Evolutionary conservation across 495 filamentous ascomycete genomes (phyloP), one percentile per base, ranked within the genome.

Genomic region (Xylaria palmicola): DNA sequence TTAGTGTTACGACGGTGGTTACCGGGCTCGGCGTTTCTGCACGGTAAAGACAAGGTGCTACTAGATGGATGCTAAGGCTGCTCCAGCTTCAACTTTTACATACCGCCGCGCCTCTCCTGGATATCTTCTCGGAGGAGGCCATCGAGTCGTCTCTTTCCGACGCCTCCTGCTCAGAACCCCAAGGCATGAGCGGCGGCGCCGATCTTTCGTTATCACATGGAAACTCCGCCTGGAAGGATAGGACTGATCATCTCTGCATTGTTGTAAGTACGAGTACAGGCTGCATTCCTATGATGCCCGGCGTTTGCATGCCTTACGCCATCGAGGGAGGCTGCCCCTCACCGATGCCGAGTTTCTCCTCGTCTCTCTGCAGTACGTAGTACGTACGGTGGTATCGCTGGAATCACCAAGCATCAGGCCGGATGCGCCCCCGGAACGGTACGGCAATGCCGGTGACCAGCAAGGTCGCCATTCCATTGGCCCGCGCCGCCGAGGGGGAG

Each of bases 371-470:
- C 15, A 5, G 3, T 58, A 43, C 30, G 44, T 9, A 8, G 43
- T 39, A n/a, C n/a, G 29, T 58, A 43, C 55, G 48, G 55, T 48
- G 48, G 55, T 37, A 30, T 32, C n/a, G 43, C 43, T 58, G 55
- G 41, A 58, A 22, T 30, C 10, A 27, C 22, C 53, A 43, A 34
- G 53, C 53, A 40, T 45, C 3, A n/a, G 40, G 24, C 53, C 53
- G 32, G 39, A 56, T 55, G 29, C 10, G 27, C 22, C 13, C 48
- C 29, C n/a, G n/a, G n/a, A n/a, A n/a, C n/a, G n/a, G 26, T 22
- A 51, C 48, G 30, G 48, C 48, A 51, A 2, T 34, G 29, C 48
- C 29, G 48, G 27, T 4, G n/a, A 17, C n/a, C 48, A 17, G 20
- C 49, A 20, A 2, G 19, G 10, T 53, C n/a, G 19, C 22, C n/a